phyloP scores from a whole-genome alignment of 108 stramenopile genomes.

The Epithemia pelagica region DNA sequence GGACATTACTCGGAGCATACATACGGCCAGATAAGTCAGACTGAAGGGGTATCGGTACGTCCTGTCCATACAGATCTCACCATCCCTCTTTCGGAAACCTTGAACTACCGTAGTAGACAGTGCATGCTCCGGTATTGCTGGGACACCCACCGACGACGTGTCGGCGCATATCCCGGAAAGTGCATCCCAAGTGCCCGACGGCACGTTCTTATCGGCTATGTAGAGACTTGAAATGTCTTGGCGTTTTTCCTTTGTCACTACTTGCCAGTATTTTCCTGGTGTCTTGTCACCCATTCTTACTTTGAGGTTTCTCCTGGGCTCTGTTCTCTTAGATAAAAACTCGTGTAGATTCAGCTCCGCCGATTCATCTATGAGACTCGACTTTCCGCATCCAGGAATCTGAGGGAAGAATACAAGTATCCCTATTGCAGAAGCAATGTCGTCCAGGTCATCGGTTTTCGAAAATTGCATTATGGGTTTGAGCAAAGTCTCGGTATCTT shows the following conservation, averaged over 20 bases:
- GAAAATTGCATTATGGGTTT: neutral
- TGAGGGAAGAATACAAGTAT: conserved; percentile 69
- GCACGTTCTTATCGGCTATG: conserved; percentile 76
- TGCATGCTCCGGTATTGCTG: conserved; percentile 50
- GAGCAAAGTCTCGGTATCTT: neutral
- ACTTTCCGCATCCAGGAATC: conserved; percentile 85
- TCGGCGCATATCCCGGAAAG: conserved; percentile 30
- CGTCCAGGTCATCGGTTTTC: neutral
- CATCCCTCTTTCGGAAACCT: conserved; percentile 24
- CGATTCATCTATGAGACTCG: conserved; percentile 30
- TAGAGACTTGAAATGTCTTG: conserved; percentile 24
- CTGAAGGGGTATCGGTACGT: conserved; percentile 65
- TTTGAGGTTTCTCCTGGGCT: conserved; percentile 21
- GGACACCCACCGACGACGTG: conserved; percentile 39
- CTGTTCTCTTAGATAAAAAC: conserved; percentile 6
- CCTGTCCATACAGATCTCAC: conserved; percentile 5
- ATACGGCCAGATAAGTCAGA: conserved; percentile 62
- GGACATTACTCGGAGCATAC: conserved; percentile 57
- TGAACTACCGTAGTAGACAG: conserved; percentile 39
- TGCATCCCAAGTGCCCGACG: conserved; percentile 44
- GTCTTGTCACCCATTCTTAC: conserved; percentile 37
- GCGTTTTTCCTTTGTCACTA: conserved; percentile 23
- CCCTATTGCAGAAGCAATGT: conserved; percentile 16
- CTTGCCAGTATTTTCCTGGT: conserved; percentile 42
- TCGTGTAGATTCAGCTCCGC: conserved; percentile 15